Evolutionary conservation across 257 asterid genomes (phyloP), one percentile per base, ranked within the genome.

Genomic region (Solanum bulbocastanum): DNA sequence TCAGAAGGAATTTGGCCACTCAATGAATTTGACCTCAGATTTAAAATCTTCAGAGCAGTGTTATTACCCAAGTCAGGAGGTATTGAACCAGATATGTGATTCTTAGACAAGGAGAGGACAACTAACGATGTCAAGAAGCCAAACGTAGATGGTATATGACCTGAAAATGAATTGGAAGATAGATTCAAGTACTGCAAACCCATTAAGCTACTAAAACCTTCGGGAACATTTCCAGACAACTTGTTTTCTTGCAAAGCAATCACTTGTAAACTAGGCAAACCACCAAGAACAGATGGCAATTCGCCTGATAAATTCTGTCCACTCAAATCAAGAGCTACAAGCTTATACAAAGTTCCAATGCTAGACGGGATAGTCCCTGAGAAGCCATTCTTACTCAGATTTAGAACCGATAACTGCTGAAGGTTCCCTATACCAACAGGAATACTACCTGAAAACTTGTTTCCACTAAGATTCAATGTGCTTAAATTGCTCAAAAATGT

Each of bases 41-140:
- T 91, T 68, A 94, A 49, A 60, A 88, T 89, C 86, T 91, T 93
- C 83, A 94, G 93, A 86, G 90, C 90, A 16, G 96, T 90, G 85
- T 95, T 94, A 68, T 91, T 92, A 65, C 95, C 98, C n/a, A 94
- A 87, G n/a, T 94, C 94, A 2, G 93, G 92, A 86, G 96, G 96
- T 90, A 94, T 84, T 30, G 90, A 58, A 58, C 96, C 95, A 32
- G 94, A 88, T 18, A 94, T 89, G 83, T 87, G 92, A 90, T 94
- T 94, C 79, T 89, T 35, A 60, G 94, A 91, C 90, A 94, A 83
- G 8, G 98, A 94, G 27, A 94, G 88, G 76, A 93, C 96, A 69
- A 83, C 90, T 83, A 94, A 90, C 5, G 96, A 93, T 86, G 87
- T 94, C 94, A 94, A 87, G 92, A 92, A 91, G 13, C 96, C 98